These are phyloP conservation scores for Clonostachys solani DNA, from an alignment of 2,329 filamentous ascomycete species.

Conservation along the genomic window DNA sequence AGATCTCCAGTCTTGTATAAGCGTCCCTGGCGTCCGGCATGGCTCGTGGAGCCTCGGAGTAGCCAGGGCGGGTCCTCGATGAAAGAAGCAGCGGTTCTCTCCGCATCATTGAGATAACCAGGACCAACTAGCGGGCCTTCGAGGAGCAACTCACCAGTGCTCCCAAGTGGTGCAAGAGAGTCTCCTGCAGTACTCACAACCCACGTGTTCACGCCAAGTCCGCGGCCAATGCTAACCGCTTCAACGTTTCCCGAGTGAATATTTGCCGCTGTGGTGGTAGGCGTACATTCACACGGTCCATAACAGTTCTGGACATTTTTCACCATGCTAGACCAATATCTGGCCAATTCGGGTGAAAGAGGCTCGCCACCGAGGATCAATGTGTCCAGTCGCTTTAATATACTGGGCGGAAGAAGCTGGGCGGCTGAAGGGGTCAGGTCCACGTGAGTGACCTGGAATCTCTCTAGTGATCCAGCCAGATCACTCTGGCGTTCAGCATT, in stretches of 20 bases:
- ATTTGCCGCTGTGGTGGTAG: slow-evolving; percentile 36
- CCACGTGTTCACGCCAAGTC: slow-evolving; percentile 41
- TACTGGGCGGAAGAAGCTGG: slow-evolving; percentile 1
- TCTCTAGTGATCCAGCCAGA: slow-evolving; percentile 6
- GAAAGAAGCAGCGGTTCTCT: slow-evolving; percentile 54
- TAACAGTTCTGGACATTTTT: slow-evolving; percentile 20
- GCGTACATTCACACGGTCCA: slow-evolving; percentile 12
- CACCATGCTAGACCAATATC: slow-evolving; percentile 26
- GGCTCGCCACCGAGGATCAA: slow-evolving; percentile 11
- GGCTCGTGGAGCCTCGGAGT: slow-evolving; percentile 24
- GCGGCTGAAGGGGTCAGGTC: slow-evolving; percentile 6
- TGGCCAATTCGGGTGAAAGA: slow-evolving; percentile 20
- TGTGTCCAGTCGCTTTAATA: slow-evolving; percentile 5
- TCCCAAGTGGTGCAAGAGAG: slow-evolving; percentile 28
- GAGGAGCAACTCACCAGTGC: slow-evolving; percentile 46
- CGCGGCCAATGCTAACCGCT: slow-evolving; percentile 39
- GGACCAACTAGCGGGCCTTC: slow-evolving; percentile 57
- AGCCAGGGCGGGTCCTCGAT: slow-evolving; percentile 52
- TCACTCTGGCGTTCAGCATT: slow-evolving; percentile 6
- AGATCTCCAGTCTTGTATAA: slow-evolving; percentile 31
- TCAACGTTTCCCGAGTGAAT: neutral
- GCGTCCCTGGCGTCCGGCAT: slow-evolving; percentile 30
- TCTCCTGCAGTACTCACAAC: slow-evolving; percentile 37
- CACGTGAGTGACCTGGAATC: slow-evolving; percentile 5
- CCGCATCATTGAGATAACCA: slow-evolving; percentile 54